phyloP scores from a whole-genome alignment of 768 basidiomycete species.

The Amanita muscaria region DNA sequence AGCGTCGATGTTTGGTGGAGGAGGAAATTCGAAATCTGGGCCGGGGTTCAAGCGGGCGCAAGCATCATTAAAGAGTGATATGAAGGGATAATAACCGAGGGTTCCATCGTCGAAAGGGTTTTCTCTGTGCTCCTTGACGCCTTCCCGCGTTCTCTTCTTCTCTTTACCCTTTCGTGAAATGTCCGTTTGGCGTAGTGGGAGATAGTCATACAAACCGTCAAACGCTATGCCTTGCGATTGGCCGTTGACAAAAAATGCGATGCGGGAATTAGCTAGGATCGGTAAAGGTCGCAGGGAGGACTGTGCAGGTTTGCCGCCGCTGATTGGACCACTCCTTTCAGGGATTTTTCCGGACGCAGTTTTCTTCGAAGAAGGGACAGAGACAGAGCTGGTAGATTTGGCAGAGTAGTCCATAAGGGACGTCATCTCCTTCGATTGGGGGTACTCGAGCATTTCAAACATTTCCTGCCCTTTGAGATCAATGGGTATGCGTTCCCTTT shows the following conservation, averaged over 20 bases:
- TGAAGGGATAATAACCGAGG: slow-evolving; percentile 91
- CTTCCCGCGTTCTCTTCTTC: slow-evolving; percentile 54
- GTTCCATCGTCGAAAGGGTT: slow-evolving; percentile 92
- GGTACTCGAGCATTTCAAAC: slow-evolving; percentile 89
- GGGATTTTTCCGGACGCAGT: slow-evolving; percentile 62
- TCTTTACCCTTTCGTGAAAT: slow-evolving; percentile 57
- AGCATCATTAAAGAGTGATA: slow-evolving; percentile 89
- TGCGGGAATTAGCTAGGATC: slow-evolving; percentile 56
- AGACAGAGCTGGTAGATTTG: slow-evolving; percentile 46
- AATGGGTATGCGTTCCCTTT: slow-evolving; percentile 87
- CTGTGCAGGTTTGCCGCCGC: slow-evolving; percentile 27
- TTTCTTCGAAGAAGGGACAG: slow-evolving; percentile 60
- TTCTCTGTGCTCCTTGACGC: slow-evolving; percentile 67
- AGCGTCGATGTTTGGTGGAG: slow-evolving; percentile 70
- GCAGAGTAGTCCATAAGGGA: slow-evolving; percentile 72
- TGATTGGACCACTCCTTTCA: slow-evolving; percentile 39
- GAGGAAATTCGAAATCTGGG: slow-evolving; percentile 75
- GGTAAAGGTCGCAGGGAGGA: slow-evolving; percentile 57
- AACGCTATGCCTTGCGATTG: slow-evolving; percentile 78
- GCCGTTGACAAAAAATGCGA: slow-evolving; percentile 92
- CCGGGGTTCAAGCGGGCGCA: slow-evolving; percentile 82
- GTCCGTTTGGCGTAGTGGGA: slow-evolving; percentile 64
- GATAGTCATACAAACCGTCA: slow-evolving; percentile 81
- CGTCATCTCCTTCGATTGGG: slow-evolving; percentile 86
- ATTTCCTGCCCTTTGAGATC: slow-evolving; percentile 96